Conservation (phyloP, 2,329 filamentous ascomycete species). For the Alternaria hordeiaustralica region DNA sequence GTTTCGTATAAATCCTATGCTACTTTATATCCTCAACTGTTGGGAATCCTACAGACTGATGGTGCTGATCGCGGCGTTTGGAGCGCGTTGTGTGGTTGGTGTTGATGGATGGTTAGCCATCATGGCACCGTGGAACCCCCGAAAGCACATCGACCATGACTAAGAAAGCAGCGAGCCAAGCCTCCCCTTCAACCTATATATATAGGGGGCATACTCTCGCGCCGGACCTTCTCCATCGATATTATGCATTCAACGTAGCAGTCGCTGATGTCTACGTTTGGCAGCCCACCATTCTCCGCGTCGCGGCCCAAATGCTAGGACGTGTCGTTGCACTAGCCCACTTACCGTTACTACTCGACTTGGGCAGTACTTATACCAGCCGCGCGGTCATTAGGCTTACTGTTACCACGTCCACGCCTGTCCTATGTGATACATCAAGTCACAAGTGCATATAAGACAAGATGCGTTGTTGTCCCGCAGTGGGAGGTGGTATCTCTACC, state of each 20-base stretch:
- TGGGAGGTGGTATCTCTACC: slow-evolving; percentile 30
- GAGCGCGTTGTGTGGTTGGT: not conserved
- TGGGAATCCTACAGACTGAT: too few relatives aligned
- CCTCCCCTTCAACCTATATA: not conserved
- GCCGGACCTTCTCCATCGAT: not conserved
- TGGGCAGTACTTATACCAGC: not conserved
- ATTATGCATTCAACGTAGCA: not conserved
- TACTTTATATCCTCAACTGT: not conserved
- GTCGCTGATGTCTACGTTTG: not conserved
- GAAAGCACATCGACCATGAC: not conserved
- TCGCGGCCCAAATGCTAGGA: not conserved
- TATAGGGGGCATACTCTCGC: not conserved
- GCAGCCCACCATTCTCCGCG: not conserved
- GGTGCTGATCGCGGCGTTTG: too few relatives aligned
- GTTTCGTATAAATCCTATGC: not conserved
- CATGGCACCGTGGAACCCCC: not conserved
- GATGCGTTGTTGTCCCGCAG: slow-evolving; percentile 19
- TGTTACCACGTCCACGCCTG: not conserved
- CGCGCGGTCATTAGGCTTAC: not conserved
- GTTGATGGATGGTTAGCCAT: not conserved
- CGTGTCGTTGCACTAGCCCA: not conserved
- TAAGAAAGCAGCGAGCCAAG: not conserved
- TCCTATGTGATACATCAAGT: not conserved
- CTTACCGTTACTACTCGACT: not conserved
- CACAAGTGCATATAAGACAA: slow-evolving; percentile 7